phyloP scores from a whole-genome alignment of 306 rosid species.

The Dalbergia cochinchinensis region DNA sequence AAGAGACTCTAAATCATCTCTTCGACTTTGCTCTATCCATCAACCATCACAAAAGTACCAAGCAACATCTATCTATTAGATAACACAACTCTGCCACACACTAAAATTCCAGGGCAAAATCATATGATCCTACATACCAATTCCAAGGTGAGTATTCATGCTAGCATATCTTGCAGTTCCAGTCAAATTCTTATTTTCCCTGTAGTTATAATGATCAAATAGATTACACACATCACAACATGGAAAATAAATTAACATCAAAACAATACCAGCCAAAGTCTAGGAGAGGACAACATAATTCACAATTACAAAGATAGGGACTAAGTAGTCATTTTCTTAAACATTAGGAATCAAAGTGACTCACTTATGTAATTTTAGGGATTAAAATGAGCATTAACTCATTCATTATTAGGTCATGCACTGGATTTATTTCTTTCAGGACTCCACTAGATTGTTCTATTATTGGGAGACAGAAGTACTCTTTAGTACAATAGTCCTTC shows the following conservation, averaged over 20 bases:
- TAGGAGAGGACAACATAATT: slow-evolving; percentile 9
- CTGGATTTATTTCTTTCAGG: too few species aligned
- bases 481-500: not conserved
- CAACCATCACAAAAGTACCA: slow-evolving; percentile 42
- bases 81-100: not conserved
- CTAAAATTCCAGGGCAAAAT: slow-evolving; percentile 17
- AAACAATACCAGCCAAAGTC: slow-evolving; percentile 21
- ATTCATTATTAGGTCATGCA: not conserved
- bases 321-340: too few species aligned
- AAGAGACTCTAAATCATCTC: slow-evolving; percentile 94
- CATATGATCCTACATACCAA: slow-evolving; percentile 56
- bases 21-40: slow-evolving; percentile 81
- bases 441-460: not conserved
- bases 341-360: too few species aligned
- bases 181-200: slow-evolving; percentile 92
- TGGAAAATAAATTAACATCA: not conserved
- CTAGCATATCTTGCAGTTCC: slow-evolving; percentile 97
- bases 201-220: slow-evolving; percentile 48
- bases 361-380: too few species aligned
- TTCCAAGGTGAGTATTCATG: slow-evolving; percentile 91
- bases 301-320: not conserved
- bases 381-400: too few species aligned
- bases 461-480: not conserved
- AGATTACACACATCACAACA: not conserved
- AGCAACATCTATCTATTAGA: slow-evolving; percentile 28